Base-by-base conservation (phyloP, 208 protist species). In the Trypanosoma avium region DNA sequence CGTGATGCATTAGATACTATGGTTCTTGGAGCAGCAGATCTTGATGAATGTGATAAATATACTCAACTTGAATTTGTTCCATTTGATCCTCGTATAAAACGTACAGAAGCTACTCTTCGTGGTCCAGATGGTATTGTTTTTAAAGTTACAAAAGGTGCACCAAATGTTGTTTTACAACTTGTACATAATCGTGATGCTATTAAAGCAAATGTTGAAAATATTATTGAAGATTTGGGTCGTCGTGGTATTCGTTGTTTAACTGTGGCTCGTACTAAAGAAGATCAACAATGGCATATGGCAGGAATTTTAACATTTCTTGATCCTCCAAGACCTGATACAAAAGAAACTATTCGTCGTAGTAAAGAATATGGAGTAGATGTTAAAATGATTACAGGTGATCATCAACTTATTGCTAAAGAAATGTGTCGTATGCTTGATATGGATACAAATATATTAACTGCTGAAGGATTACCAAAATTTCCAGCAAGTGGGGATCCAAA, bases 341-440 rank as follows among this genome's bases (percentile, higher is more conserved):
- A 85, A 61, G 80, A 92, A 5, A 97, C 83, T 24, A 90, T 98
- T 56, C 74, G 73, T 35, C 74, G 79, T 53, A 89, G 84, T 48
- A 78, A 85, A 52, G 69, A 89, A 56, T 86, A 96, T 60, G 94
- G 96, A 55, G 84, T 98, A 22, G 77, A 85, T 32, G 93, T 98
- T 26, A 98, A 97, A 77, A 98, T 98, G 94, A 97, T 98, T 54
- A 98, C 97, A 29, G 96, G 96, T 40, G 97, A 93, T 71, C 80
- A 88, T 73, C 42, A 82, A 67, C 85, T 95, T 43, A 98, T 98
- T 62, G 97, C 95, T 21, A 92, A 92, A 68, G 95, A 98, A 76
- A 98, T 96, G 56, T 84, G 82, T 21, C 81, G 93, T 42, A 81
- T 89, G 75, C 75, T 98, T 21, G 82, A 95, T 33, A 93, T 98